Evolutionary conservation across 345 rosid species (phyloP), one percentile per base, ranked within the genome.

Genomic region (Rhodomyrtus tomentosa): DNA sequence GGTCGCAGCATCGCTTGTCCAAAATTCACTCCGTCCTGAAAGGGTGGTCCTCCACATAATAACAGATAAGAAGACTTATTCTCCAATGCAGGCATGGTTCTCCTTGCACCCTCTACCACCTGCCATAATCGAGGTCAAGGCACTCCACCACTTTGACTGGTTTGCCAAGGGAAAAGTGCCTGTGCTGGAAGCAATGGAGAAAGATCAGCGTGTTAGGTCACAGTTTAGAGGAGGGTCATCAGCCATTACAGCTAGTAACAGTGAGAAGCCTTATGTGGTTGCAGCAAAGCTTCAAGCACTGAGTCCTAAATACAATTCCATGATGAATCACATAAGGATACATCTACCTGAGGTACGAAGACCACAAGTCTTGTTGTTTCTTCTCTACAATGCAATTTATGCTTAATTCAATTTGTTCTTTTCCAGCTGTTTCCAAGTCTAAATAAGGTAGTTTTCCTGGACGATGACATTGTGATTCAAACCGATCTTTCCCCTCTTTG

Each of bases 1-100:
- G 0, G 99, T 97, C 20, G 98, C 98, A 15, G 82, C 85, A 50
- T 97, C 99, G 5, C 91, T 95, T 11, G 95, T 93, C 62, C 82
- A 88, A 22, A 97, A 95, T 85, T 89, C 99, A 3, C 84, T 94
- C 83, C 89, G 85, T 80, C 99, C 98, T 3, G 87, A 91, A 16
- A 97, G 90, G 85, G 81, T 93, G 40, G 98, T 95, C 32, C 91
- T 97, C 24, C 99, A 97, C 90, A 90, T 97, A 53, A 94, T 97
- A 84, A 97, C 99, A 25, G 99, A 97, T 83, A 89, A 90, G 91
- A 97, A 97, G 87, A 97, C 99, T 22, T 95, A 91, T 84, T 93
- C 93, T 38, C 99, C 99, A 0, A 97, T 97, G 99, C 99, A 97
- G 87, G 99, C 99, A 24, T 97, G 99, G 99, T 97, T 97, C 90